phyloP scores from a whole-genome alignment of 164 flowering plant genomes.

The Hamamelis virginiana region DNA sequence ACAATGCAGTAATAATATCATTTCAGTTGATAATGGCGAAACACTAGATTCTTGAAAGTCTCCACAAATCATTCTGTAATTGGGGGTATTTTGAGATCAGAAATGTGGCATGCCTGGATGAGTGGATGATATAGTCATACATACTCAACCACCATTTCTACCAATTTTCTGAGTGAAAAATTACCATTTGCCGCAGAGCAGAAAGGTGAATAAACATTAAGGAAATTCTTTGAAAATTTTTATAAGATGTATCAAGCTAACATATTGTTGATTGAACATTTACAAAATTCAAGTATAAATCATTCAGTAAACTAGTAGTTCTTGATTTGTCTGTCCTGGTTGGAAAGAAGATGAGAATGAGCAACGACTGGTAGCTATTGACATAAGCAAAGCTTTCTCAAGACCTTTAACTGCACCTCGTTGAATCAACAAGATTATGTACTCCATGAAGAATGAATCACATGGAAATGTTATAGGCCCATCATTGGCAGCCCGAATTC shows the following conservation, averaged over 20 bases:
- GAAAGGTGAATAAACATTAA: no score
- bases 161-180: no score
- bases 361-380: neutral
- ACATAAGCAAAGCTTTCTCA: constrained; percentile 2
- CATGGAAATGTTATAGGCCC: constrained; percentile 10
- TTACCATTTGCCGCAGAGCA: no score
- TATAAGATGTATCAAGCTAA: neutral
- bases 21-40: no score
- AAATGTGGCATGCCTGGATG: no score
- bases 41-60: no score
- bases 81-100: no score
- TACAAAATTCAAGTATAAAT: neutral
- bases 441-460: constrained; percentile 2
- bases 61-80: no score
- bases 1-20: no score
- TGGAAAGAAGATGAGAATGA: neutral
- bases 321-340: neutral
- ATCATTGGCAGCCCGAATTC: constrained; percentile 4
- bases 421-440: neutral
- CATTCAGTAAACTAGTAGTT: neutral
- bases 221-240: neutral
- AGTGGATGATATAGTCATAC: no score
- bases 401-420: neutral
- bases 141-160: no score
- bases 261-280: no score